Conservation (phyloP, 2,329 filamentous ascomycete genomes). For the Nigrospora sphaerica region DNA sequence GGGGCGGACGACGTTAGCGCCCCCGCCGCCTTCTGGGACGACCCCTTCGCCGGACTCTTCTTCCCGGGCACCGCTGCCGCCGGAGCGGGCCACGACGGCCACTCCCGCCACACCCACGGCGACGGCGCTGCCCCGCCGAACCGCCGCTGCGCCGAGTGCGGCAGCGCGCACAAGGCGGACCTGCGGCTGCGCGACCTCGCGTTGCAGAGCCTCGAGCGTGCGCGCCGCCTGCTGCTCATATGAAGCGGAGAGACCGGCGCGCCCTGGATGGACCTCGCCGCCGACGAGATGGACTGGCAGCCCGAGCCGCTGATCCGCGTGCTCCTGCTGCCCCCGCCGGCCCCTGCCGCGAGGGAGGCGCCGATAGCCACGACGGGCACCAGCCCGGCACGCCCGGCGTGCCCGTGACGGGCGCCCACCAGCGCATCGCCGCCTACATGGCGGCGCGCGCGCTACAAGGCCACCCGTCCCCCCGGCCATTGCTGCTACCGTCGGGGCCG, state of each 20-base stretch:
- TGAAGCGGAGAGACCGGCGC: constrained; percentile 20
- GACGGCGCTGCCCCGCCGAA: background rate
- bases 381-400: too few relatives aligned
- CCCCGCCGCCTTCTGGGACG: too few relatives aligned
- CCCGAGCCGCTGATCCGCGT: constrained; percentile 21
- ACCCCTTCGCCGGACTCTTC: too few relatives aligned
- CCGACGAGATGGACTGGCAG: constrained; percentile 25
- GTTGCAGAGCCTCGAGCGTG: background rate
- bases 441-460: too few relatives aligned
- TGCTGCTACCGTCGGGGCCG: too few relatives aligned
- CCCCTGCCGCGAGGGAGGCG: background rate
- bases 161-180: constrained; percentile 18
- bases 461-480: too few relatives aligned
- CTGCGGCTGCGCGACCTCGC: constrained; percentile 15
- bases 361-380: background rate
- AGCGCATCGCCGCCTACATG: too few relatives aligned
- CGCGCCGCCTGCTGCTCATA: constrained; percentile 6
- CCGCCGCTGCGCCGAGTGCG: constrained; percentile 17
- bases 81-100: too few relatives aligned
- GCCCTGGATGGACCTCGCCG: constrained; percentile 6
- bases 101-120: too few relatives aligned
- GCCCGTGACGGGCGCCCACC: too few relatives aligned
- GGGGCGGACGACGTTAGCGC: too few relatives aligned
- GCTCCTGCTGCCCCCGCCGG: constrained; percentile 9
- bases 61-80: too few relatives aligned